These are phyloP conservation scores for Wickerhamiella spandovensis DNA, from an alignment of 805 yeast species.

Conservation along the genomic window DNA sequence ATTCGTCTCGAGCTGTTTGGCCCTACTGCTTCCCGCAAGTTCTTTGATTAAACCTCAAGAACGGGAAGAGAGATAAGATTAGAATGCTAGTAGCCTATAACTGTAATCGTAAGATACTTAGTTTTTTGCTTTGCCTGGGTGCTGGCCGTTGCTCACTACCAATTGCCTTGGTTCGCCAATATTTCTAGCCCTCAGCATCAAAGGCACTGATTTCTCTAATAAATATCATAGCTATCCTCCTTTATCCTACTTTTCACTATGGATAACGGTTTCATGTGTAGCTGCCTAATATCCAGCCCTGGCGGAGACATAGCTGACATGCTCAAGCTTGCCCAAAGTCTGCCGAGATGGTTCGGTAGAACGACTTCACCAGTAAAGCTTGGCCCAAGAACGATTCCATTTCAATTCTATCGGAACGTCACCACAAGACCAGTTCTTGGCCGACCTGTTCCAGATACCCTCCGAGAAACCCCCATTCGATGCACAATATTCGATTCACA, in stretches of 20 bases:
- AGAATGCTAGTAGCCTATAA: neutral
- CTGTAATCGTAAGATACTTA: neutral
- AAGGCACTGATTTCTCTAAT: too few relatives aligned
- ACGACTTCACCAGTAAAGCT: neutral
- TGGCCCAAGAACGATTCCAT: neutral
- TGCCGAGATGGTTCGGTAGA: neutral
- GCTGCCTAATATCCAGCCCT: too few relatives aligned
- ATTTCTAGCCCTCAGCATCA: too few relatives aligned
- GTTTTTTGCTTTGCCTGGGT: neutral
- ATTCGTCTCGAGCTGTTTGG: slow-evolving; percentile 74
- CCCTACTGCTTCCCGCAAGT: slow-evolving; percentile 69
- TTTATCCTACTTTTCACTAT: too few relatives aligned
- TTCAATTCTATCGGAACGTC: neutral
- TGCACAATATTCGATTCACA: slow-evolving; percentile 46
- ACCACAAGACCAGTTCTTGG: neutral
- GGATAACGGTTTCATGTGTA: too few relatives aligned
- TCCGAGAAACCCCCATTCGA: slow-evolving; percentile 13
- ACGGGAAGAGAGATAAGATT: neutral
- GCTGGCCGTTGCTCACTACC: too few relatives aligned
- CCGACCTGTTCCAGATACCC: neutral
- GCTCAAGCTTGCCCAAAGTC: neutral
- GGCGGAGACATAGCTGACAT: neutral
- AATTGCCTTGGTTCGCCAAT: too few relatives aligned
- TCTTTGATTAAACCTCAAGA: slow-evolving; percentile 60
- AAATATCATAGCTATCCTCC: too few relatives aligned